Conservation (phyloP, 768 basidiomycete genomes). For the Leccinum uliginosum region DNA sequence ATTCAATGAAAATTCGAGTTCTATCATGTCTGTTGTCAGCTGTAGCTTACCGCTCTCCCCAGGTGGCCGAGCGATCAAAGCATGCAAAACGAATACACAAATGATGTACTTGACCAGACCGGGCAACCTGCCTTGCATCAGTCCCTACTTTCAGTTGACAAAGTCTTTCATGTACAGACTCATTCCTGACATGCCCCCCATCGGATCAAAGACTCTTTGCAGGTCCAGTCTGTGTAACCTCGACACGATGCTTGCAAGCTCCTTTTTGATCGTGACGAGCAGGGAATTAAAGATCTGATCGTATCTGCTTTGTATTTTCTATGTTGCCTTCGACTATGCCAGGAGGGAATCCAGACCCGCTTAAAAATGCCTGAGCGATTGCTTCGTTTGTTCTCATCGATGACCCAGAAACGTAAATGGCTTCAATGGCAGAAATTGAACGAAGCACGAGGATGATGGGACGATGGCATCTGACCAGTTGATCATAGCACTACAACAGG, state of each 20-base stretch:
- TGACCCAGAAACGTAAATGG: slow-evolving; percentile 83
- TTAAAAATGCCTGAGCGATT: slow-evolving; percentile 70
- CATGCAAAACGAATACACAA: slow-evolving; percentile 84
- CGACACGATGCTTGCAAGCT: slow-evolving; percentile 69
- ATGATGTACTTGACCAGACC: slow-evolving; percentile 77
- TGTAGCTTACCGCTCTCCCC: slow-evolving; percentile 93
- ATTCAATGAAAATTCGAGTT: slow-evolving; percentile 88
- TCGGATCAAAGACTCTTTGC: slow-evolving; percentile 63
- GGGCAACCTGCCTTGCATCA: slow-evolving; percentile 42
- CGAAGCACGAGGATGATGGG: slow-evolving; percentile 79
- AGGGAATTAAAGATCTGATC: slow-evolving; percentile 60
- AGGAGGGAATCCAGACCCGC: slow-evolving; percentile 66
- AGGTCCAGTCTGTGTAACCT: slow-evolving; percentile 86
- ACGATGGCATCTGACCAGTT: too few relatives aligned
- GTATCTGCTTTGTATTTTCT: slow-evolving; percentile 37
- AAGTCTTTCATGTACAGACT: slow-evolving; percentile 87
- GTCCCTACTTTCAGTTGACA: slow-evolving; percentile 41
- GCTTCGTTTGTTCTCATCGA: slow-evolving; percentile 80
- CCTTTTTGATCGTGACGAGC: slow-evolving; percentile 67
- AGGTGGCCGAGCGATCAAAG: slow-evolving; percentile 88
- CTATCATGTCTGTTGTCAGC: slow-evolving; percentile 93
- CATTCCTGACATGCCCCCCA: slow-evolving; percentile 43
- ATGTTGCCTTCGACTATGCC: slow-evolving; percentile 69
- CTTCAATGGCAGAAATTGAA: slow-evolving; percentile 78
- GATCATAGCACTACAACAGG: too few relatives aligned